Conservation (phyloP, 176 grass and related monocot species). For the Zoysia japonica region DNA sequence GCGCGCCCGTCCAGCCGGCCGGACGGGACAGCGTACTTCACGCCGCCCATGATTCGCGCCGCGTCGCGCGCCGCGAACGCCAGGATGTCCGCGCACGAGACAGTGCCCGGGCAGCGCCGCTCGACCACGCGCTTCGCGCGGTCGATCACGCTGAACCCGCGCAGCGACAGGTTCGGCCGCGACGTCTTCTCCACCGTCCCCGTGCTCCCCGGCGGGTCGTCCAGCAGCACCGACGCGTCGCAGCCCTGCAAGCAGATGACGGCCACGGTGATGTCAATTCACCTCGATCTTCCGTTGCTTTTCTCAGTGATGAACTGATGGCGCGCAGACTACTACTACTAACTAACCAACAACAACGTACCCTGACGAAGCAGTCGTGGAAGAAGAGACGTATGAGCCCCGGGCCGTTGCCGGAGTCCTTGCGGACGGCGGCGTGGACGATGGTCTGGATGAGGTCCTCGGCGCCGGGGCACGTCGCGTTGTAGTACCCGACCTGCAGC, state of each 20-base stretch:
- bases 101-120: slow-evolving; percentile 36
- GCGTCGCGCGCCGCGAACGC: slow-evolving; percentile 67
- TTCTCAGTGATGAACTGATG: too few relatives aligned
- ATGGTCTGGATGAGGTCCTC: slow-evolving; percentile 41
- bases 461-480: slow-evolving; percentile 15
- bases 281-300: too few relatives aligned
- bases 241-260: slow-evolving; percentile 43
- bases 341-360: background rate
- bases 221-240: slow-evolving; percentile 66
- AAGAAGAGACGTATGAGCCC: slow-evolving; percentile 71
- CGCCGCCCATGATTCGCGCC: slow-evolving; percentile 47
- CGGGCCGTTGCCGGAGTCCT: slow-evolving; percentile 48
- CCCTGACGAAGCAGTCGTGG: slow-evolving; percentile 83
- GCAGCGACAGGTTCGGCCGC: slow-evolving; percentile 38
- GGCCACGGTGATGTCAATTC: too few relatives aligned
- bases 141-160: slow-evolving; percentile 58
- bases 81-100: slow-evolving; percentile 67
- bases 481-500: slow-evolving; percentile 50
- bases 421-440: slow-evolving; percentile 52
- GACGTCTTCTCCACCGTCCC: slow-evolving; percentile 52
- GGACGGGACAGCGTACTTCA: slow-evolving; percentile 49
- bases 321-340: too few relatives aligned
- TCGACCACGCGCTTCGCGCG: slow-evolving; percentile 53
- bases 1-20: slow-evolving; percentile 64
- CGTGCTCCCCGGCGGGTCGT: slow-evolving; percentile 32